Evolutionary conservation across 192 early-diverging fungal species (phyloP), one percentile per base, ranked within the genome.

Genomic region (Gorgonomyces haynaldii): DNA sequence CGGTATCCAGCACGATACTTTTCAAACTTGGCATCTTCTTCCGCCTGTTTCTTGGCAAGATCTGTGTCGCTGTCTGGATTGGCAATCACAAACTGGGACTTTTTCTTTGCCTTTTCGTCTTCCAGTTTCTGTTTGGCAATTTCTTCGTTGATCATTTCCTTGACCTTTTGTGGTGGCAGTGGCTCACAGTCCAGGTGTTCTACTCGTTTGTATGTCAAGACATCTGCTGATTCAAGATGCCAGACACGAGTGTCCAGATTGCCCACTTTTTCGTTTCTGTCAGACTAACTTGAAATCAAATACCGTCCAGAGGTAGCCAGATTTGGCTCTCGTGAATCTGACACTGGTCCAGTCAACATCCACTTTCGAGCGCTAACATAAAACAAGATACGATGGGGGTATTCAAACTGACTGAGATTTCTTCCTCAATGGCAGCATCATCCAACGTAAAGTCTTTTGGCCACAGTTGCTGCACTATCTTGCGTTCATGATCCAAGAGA

Each of bases 161-260:
- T 38, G n/a, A 49, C 25, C 19, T 37, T 38, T 21, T 35, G 28
- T 38, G 22, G 29, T 12, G 59, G 60, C 39, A 50, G 34, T 10
- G 67, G 63, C 23, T 58, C 42, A 13, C 38, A 63, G 22, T 53
- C 24, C 24, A 70, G 45, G 37, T 72, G 74, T 42, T 76, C 74
- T 10, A 37, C 38, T 10, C 71, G 47, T 12, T 36, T 60, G 21
- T 42, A 20, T 17, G 41, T 50, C 9, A 26, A 34, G 35, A 57
- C 39, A 21, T 58, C 41, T 15, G 72, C 34, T 4, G 32, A n/a
- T n/a, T 69, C 60, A 7, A 74, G 29, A 30, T 58, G 60, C 63
- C 64, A 77, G 0, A 74, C 74, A 4, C 8, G 7, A n/a, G 68
- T 62, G 7, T 64, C 41, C 43, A 42, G 67, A n/a, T 49, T 48